These are phyloP conservation scores for Choiromyces venosus DNA, from an alignment of 495 filamentous ascomycete genomes.

Conservation along the genomic window DNA sequence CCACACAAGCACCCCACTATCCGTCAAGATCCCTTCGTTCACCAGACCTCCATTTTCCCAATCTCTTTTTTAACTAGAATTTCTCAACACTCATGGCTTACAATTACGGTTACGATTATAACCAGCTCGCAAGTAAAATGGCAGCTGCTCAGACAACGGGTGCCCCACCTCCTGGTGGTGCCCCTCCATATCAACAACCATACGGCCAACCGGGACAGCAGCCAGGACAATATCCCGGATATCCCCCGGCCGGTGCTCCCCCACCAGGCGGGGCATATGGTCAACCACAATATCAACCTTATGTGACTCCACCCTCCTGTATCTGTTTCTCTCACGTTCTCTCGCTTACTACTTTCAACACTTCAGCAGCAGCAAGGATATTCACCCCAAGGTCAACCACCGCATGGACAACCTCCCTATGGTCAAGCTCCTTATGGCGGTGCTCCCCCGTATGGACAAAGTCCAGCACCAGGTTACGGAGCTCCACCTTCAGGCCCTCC, in stretches of 20 bases:
- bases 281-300: conserved; percentile 31
- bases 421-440: conserved; percentile 15
- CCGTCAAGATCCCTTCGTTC: neutral
- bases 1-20: neutral
- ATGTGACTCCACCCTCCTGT: conserved; percentile 28
- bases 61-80: conserved; percentile 6
- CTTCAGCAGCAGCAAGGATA: conserved; percentile 24
- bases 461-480: conserved; percentile 19
- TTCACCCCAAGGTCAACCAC: conserved; percentile 25
- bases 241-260: conserved; percentile 10
- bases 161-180: conserved; percentile 11
- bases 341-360: neutral
- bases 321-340: conserved; percentile 5
- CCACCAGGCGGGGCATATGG: conserved; percentile 13
- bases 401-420: conserved; percentile 12
- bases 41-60: neutral
- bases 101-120: conserved; percentile 16
- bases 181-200: conserved; percentile 13
- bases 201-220: conserved; percentile 27
- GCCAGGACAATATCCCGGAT: conserved; percentile 21
- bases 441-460: conserved; percentile 20
- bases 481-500: conserved; percentile 25
- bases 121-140: conserved; percentile 39
- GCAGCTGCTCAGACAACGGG: conserved; percentile 25
- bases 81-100: conserved; percentile 18